Evolutionary conservation across 768 basidiomycete genomes (phyloP), one percentile per base, ranked within the genome.

Genomic region (Naganishia randhawae): DNA sequence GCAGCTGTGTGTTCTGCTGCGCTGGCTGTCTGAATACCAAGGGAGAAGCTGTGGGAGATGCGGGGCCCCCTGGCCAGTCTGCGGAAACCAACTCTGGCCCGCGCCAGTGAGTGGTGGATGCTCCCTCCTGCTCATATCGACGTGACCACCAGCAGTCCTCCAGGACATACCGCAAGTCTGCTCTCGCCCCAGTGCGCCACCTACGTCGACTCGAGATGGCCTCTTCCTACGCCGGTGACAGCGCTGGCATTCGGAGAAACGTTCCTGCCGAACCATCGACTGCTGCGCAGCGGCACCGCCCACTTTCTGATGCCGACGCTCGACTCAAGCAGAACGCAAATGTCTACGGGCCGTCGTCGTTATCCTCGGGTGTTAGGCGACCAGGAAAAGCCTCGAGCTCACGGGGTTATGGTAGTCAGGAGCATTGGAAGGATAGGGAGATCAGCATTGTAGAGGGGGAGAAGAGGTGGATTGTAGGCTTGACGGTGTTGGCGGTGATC

Each of bases 401-500:
- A 31, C 19, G 48, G 45, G 31, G 31, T 32, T 54, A n/a, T 31
- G 19, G 35, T 29, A 29, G 53, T 29, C 29, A 33, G 16, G 48
- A 50, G 11, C 45, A 51, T 22, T 50, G 50, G 63, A 48, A 33
- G n/a, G 45, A 39, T 8, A 51, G 63, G 29, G 63, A 61, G 22
- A 29, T 42, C 8, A 25, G 27, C 31, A 32, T 68, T 7, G 16
- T 25, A 4, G 14, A 39, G 22, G 33, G 42, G 4, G 93, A 95
- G 75, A 89, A 86, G 85, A 89, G 88, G 75, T 80, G 93, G 54
- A 81, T 96, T 9, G 77, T 85, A 19, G 74, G 86, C 29, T 77
- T 96, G 63, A 81, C 88, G 35, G 68, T 91, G 10, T 75, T 96
- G 55, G 93, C 91, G 0, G 79, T 83, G 8, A 85, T 83, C n/a